These are phyloP conservation scores for Apiospora hydei DNA, from an alignment of 2,329 filamentous ascomycete species.

Conservation along the genomic window DNA sequence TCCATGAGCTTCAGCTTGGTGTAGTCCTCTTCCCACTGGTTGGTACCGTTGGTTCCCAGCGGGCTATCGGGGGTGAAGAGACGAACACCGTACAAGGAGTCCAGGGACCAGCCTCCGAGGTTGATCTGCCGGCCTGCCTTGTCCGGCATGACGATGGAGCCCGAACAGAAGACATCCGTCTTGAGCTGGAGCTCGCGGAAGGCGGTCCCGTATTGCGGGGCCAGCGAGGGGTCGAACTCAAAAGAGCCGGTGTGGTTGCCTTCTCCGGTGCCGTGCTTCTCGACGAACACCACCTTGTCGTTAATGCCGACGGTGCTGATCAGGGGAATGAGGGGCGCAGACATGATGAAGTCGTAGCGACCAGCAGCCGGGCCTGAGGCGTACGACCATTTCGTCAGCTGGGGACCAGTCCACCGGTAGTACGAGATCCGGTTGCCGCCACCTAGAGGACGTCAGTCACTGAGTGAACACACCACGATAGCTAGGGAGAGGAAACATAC, in stretches of 20 bases:
- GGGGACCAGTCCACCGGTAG: conserved; percentile 55
- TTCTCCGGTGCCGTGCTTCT: conserved; percentile 62
- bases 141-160: conserved; percentile 63
- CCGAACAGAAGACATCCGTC: conserved; percentile 67
- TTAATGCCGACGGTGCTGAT: conserved; percentile 59
- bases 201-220: conserved; percentile 53
- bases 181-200: conserved; percentile 63
- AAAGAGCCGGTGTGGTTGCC: conserved; percentile 63
- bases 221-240: conserved; percentile 59
- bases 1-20: conserved; percentile 53
- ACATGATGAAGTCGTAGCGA: conserved; percentile 59
- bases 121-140: conserved; percentile 65
- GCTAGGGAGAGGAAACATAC: conserved; percentile 30
- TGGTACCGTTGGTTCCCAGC: conserved; percentile 54
- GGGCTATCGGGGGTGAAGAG: conserved; percentile 63
- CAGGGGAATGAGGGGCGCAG: conserved; percentile 61
- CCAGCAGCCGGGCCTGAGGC: conserved; percentile 58
- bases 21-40: conserved; percentile 63
- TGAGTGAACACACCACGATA: neutral
- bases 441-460: conserved; percentile 25
- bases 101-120: conserved; percentile 63
- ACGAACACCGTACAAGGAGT: conserved; percentile 61
- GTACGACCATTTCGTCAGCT: conserved; percentile 57
- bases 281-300: conserved; percentile 62
- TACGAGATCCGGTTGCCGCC: conserved; percentile 54